These are phyloP conservation scores for Pichia californica DNA, from an alignment of 805 yeast genomes.

Conservation along the genomic window DNA sequence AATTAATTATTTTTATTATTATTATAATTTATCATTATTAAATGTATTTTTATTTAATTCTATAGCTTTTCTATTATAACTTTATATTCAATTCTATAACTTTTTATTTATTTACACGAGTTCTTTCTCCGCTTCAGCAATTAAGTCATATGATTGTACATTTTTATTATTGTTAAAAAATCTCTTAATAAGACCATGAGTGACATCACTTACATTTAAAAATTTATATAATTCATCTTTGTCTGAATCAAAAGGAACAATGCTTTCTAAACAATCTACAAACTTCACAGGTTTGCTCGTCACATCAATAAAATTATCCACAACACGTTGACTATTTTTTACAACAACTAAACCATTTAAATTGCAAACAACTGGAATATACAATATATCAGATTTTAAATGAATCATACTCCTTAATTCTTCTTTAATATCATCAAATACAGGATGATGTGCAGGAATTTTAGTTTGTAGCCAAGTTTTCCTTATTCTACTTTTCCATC, in stretches of 20 bases:
- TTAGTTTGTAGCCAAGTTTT: constrained; percentile 25
- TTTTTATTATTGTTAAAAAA: constrained; percentile 17
- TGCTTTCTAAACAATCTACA: constrained; percentile 25
- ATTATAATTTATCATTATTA: neutral
- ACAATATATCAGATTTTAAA: constrained; percentile 10
- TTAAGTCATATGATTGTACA: constrained; percentile 8
- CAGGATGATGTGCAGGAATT: constrained; percentile 31
- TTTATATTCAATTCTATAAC: neutral
- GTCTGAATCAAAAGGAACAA: constrained; percentile 6
- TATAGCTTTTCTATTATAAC: neutral
- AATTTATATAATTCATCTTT: constrained; percentile 16
- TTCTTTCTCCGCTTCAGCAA: constrained; percentile 10
- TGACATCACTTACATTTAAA: constrained; percentile 26
- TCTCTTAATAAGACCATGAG: constrained; percentile 22
- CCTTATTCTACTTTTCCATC: constrained; percentile 22
- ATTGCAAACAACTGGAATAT: constrained; percentile 26
- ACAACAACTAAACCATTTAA: constrained; percentile 21
- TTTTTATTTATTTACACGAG: neutral
- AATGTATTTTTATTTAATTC: neutral
- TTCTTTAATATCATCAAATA: constrained; percentile 24
- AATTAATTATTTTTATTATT: neutral
- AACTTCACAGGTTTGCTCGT: constrained; percentile 30
- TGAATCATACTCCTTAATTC: constrained; percentile 17
- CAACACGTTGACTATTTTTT: constrained; percentile 15
- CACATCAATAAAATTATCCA: constrained; percentile 24